Percentiles rank a stretch among this genome's conserved stretches.
These are phyloP conservation scores for Xylaria sp. DNA, from an alignment of 2,329 filamentous ascomycete genomes.

Conservation along the genomic window DNA sequence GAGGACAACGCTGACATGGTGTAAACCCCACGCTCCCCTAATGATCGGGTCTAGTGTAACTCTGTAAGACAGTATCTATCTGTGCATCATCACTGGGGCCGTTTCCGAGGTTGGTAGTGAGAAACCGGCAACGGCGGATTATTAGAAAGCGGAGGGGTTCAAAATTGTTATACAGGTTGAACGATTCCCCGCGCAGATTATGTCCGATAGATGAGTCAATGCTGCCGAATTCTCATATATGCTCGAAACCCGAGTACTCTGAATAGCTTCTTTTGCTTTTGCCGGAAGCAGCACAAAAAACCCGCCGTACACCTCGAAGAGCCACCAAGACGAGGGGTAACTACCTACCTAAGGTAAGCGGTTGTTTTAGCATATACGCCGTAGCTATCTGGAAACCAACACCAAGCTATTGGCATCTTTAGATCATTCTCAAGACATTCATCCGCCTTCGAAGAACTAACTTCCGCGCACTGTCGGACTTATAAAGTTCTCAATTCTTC, in stretches of 20 bases:
- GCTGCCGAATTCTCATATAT: not conserved
- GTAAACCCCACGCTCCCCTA: too few species aligned
- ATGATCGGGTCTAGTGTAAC: too few species aligned
- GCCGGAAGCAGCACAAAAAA: not conserved
- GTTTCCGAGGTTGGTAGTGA: not conserved
- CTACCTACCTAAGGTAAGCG: not conserved
- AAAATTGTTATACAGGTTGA: not conserved
- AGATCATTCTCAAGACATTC: constrained; percentile 12
- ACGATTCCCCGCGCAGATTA: not conserved
- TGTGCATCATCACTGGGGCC: not conserved
- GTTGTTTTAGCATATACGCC: not conserved
- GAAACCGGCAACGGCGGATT: constrained; percentile 1
- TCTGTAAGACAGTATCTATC: too few species aligned
- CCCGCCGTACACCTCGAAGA: not conserved
- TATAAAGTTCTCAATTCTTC: constrained; percentile 5
- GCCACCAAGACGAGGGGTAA: constrained; percentile 21
- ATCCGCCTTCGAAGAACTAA: not conserved
- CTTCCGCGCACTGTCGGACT: not conserved
- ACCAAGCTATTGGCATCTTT: not conserved
- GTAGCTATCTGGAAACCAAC: not conserved
- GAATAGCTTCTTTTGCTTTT: not conserved
- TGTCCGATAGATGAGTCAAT: too few species aligned
- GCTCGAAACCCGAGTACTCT: not conserved
- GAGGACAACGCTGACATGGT: too few species aligned
- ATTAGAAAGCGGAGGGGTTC: not conserved